Conservation (phyloP, 306 rosid genomes). For the Abrus pulchellus region DNA sequence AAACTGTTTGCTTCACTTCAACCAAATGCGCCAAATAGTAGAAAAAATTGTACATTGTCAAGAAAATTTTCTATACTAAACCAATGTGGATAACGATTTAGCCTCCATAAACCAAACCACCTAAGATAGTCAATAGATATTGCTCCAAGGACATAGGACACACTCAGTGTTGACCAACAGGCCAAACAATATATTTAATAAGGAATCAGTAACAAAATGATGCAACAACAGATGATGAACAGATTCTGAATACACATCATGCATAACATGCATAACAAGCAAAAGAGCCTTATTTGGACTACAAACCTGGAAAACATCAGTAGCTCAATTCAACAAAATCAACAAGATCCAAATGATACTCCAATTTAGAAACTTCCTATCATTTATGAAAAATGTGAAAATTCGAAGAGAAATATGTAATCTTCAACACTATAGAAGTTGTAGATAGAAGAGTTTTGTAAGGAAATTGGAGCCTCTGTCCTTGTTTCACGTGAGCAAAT, state of each 20-base stretch:
- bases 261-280: background rate
- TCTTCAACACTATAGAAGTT: background rate
- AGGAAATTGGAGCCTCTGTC: background rate
- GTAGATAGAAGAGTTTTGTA: background rate
- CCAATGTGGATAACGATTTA: background rate
- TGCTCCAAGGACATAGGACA: background rate
- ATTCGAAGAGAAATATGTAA: background rate
- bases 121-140: background rate
- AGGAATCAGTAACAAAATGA: background rate
- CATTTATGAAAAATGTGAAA: background rate
- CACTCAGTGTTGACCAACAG: background rate
- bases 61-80: background rate
- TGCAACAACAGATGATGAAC: background rate
- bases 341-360: background rate
- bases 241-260: background rate
- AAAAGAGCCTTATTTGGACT: background rate
- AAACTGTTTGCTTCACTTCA: background rate
- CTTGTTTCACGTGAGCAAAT: background rate
- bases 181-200: background rate
- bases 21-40: constrained; percentile 20
- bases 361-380: background rate
- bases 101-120: constrained; percentile 3
- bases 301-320: background rate
- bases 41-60: background rate
- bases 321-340: constrained; percentile 5